Evolutionary conservation across 768 basidiomycete genomes (phyloP).

Genomic region (Leucosporidium yakuticum): DNA sequence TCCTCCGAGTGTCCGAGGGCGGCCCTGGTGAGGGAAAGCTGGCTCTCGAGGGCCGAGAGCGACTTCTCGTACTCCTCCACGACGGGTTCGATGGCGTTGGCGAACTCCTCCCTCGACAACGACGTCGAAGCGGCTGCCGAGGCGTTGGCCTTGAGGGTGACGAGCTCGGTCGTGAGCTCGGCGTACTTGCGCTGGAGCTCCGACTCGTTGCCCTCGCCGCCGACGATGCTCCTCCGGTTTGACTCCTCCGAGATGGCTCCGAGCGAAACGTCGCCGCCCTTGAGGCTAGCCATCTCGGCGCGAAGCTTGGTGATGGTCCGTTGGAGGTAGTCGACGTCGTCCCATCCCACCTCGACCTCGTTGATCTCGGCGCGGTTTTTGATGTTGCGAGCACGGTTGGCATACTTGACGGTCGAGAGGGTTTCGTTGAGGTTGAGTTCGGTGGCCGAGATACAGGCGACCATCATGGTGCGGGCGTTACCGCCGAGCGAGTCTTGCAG

Average conservation of each 20-base stretch:
- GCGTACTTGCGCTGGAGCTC: conserved; percentile 43
- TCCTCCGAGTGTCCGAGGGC: conserved; percentile 86
- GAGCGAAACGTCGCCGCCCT: conserved; percentile 36
- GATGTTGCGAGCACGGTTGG: conserved; percentile 93
- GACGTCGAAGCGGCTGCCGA: conserved; percentile 61
- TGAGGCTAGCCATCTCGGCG: conserved; percentile 67
- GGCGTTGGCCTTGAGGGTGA: conserved; percentile 55
- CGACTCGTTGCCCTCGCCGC: background rate
- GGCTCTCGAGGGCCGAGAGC: conserved; percentile 87
- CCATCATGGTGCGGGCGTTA: conserved; percentile 97
- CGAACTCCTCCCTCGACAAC: conserved; percentile 42
- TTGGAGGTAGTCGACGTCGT: conserved; percentile 94
- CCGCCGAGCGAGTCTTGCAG: conserved; percentile 96
- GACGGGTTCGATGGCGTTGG: conserved; percentile 71
- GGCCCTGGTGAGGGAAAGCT: conserved; percentile 76
- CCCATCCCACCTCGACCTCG: conserved; percentile 96
- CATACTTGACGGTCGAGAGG: conserved; percentile 89
- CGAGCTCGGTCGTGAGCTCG: conserved; percentile 81
- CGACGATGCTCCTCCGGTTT: conserved; percentile 19
- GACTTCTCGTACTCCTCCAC: conserved; percentile 99
- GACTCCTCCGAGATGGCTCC: conserved; percentile 43
- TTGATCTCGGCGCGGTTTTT: conserved; percentile 88
- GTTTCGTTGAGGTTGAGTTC: conserved; percentile 95
- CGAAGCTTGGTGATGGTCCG: conserved; percentile 74
- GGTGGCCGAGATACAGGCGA: conserved; percentile 92